A percentile compares a stretch with the other conserved stretches of the same genome.
These are phyloP conservation scores for Micractinium sp. DNA, from an alignment of 139 green algal species.

Conservation along the genomic window DNA sequence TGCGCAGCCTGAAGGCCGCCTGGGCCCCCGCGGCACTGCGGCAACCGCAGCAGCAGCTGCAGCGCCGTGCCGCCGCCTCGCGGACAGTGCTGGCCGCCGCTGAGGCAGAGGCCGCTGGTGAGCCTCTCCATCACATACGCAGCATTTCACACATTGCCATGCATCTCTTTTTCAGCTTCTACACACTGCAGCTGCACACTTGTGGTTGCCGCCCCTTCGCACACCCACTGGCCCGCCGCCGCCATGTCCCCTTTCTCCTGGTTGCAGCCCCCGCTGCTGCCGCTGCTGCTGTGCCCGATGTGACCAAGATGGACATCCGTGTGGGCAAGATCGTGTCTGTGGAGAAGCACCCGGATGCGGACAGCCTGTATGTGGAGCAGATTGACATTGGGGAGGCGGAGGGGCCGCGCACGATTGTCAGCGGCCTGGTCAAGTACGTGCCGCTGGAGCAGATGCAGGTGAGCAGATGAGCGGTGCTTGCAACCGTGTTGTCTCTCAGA, in stretches of 20 bases:
- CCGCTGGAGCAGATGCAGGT: constrained; percentile 82
- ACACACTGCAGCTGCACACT: no score
- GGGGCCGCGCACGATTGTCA: constrained; percentile 83
- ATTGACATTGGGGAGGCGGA: constrained; percentile 91
- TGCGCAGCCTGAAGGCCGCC: neutral
- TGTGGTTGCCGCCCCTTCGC: neutral
- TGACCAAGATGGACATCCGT: constrained; percentile 64
- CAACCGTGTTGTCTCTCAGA: neutral
- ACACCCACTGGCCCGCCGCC: neutral
- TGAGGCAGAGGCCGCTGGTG: constrained; percentile 22
- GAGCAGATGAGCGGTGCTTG: neutral
- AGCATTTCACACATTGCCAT: neutral
- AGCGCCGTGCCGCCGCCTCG: constrained; percentile 16
- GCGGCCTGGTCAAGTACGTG: constrained; percentile 93
- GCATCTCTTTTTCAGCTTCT: neutral
- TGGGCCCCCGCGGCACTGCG: neutral
- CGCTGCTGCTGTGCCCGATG: constrained; percentile 16
- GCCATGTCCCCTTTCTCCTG: neutral
- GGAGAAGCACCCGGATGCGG: constrained; percentile 84
- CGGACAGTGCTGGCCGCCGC: neutral
- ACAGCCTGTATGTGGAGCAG: constrained; percentile 94
- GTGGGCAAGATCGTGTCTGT: constrained; percentile 87
- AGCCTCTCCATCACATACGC: neutral
- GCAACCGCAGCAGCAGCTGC: neutral
- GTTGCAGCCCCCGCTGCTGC: constrained; percentile 16